Percentiles rank a stretch among this genome's conserved stretches.
phyloP scores from a whole-genome alignment of 495 filamentous ascomycete species.

The Penicillium coffeae region DNA sequence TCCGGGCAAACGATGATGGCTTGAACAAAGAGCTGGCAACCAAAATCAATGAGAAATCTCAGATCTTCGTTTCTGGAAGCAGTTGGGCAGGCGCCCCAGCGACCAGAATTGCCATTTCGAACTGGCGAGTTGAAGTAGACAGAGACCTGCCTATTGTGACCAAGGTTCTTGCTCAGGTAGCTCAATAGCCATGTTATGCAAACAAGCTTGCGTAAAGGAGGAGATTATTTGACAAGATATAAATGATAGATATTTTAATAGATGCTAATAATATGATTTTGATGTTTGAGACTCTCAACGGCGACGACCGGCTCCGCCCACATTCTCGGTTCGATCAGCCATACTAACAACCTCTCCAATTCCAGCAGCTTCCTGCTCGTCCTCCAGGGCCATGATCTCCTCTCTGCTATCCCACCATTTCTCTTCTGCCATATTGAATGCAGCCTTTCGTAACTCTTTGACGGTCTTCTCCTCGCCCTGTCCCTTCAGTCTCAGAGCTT shows the following conservation, averaged over 20 bases:
- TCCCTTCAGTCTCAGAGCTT: constrained; percentile 57
- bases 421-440: constrained; percentile 84
- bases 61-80: constrained; percentile 81
- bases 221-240: neutral
- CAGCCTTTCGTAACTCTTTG: constrained; percentile 87
- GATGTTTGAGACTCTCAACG: no score
- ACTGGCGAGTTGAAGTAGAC: constrained; percentile 59
- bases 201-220: neutral
- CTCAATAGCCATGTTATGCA: neutral
- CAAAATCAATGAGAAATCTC: constrained; percentile 68
- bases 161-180: constrained; percentile 32
- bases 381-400: constrained; percentile 87
- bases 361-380: constrained; percentile 92
- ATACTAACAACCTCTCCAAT: constrained; percentile 93
- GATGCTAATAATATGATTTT: no score
- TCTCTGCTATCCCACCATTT: constrained; percentile 99
- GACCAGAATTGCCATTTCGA: constrained; percentile 75
- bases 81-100: constrained; percentile 69
- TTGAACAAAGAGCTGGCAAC: constrained; percentile 63
- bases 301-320: constrained; percentile 55
- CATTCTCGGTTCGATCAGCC: constrained; percentile 59
- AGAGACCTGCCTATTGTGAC: constrained; percentile 36
- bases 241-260: no score
- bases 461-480: constrained; percentile 55
- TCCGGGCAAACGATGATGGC: constrained; percentile 64